Evolutionary conservation across 140 eudicot genomes (phyloP).

Genomic region (Senecio squalidus): DNA sequence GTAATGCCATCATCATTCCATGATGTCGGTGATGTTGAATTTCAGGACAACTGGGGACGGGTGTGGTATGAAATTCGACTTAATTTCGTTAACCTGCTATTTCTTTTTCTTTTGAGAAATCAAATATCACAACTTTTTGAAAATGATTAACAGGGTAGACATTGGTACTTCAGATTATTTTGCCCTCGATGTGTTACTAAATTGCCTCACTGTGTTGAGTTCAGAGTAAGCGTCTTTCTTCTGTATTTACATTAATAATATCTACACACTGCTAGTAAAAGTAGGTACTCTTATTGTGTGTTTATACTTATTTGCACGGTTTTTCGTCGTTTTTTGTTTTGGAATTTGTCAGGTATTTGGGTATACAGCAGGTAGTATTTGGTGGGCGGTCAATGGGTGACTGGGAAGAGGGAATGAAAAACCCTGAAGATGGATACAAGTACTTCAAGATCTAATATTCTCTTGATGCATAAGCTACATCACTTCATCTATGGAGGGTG

Average conservation of each 20-base stretch:
- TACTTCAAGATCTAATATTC: conserved; percentile 55
- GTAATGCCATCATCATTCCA: conserved; percentile 95
- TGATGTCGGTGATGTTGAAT: conserved; percentile 82
- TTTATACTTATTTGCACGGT: neutral
- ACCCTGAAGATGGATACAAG: conserved; percentile 70
- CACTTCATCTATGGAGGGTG: neutral
- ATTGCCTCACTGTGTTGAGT: conserved; percentile 84
- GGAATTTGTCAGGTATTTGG: conserved; percentile 63
- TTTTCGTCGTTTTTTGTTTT: neutral
- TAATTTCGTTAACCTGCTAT: neutral
- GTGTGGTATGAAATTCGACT: conserved; percentile 48
- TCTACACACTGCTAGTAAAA: neutral
- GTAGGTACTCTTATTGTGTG: neutral
- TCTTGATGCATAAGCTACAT: neutral
- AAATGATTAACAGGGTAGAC: conserved; percentile 68
- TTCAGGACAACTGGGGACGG: conserved; percentile 97
- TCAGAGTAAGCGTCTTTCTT: conserved; percentile 67
- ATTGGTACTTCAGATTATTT: conserved; percentile 85
- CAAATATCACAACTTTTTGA: neutral
- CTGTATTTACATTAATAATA: neutral
- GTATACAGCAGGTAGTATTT: conserved; percentile 81
- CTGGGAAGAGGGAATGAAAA: conserved; percentile 97
- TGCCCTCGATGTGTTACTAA: conserved; percentile 80
- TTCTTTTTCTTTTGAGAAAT: neutral
- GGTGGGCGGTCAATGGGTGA: conserved; percentile 84